Evolutionary conservation across 202 grass and related monocot genomes (phyloP).

Genomic region (Saccharum hybrid): DNA sequence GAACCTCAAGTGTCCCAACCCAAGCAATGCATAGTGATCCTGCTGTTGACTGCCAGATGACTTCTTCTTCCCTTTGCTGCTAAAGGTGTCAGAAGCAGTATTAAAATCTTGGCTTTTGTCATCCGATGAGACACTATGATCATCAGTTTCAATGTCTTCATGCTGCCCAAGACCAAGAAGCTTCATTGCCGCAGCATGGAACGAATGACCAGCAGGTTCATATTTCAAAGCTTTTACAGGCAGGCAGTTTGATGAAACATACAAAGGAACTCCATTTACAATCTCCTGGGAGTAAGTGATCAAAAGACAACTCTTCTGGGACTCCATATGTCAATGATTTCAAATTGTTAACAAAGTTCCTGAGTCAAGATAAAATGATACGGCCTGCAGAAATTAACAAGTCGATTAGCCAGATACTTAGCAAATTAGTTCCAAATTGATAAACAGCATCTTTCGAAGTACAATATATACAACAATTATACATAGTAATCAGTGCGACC

Average conservation of each 20-base stretch:
- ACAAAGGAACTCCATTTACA: too few relatives aligned
- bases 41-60: too few relatives aligned
- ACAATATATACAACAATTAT: neutral
- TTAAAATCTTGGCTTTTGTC: slow-evolving; percentile 44
- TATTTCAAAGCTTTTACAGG: slow-evolving; percentile 82
- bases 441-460: neutral
- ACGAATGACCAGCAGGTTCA: slow-evolving; percentile 91
- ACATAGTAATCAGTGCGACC: neutral
- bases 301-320: slow-evolving; percentile 50
- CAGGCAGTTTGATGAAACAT: slow-evolving; percentile 56
- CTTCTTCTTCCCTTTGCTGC: too few relatives aligned
- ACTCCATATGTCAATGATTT: slow-evolving; percentile 55
- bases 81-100: too few relatives aligned
- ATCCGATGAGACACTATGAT: slow-evolving; percentile 72
- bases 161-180: slow-evolving; percentile 69
- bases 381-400: slow-evolving; percentile 37
- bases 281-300: slow-evolving; percentile 75
- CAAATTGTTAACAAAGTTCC: slow-evolving; percentile 18
- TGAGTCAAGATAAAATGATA: slow-evolving; percentile 21
- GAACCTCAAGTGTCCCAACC: too few relatives aligned
- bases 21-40: too few relatives aligned
- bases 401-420: neutral
- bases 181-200: slow-evolving; percentile 75
- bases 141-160: slow-evolving; percentile 48
- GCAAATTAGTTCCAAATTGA: neutral